These are phyloP conservation scores for Chlorociboria aeruginascens DNA, from an alignment of 495 filamentous ascomycete species.

Conservation along the genomic window DNA sequence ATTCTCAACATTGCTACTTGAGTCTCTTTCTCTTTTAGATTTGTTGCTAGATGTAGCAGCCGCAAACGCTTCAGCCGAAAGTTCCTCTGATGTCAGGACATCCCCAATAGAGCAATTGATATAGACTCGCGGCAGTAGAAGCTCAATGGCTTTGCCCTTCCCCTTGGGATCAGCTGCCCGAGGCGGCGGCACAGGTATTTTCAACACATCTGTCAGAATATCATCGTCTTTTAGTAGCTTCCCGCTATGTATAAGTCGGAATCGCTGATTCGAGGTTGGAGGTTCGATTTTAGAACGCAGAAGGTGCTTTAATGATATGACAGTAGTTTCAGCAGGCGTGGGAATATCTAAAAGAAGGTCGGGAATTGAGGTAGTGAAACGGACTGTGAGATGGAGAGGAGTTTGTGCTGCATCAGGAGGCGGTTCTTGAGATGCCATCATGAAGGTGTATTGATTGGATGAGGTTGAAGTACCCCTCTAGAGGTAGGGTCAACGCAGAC, in stretches of 20 bases:
- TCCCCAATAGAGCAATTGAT: constrained; percentile 85
- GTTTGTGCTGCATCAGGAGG: background rate
- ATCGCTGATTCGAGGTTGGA: constrained; percentile 39
- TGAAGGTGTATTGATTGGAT: background rate
- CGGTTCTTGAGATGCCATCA: background rate
- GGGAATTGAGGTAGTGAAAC: constrained; percentile 74
- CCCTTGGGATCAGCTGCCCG: constrained; percentile 25
- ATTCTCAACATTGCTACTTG: constrained; percentile 9
- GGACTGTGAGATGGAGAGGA: constrained; percentile 54
- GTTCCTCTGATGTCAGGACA: constrained; percentile 51
- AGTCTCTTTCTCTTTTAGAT: constrained; percentile 3
- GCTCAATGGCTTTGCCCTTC: constrained; percentile 45
- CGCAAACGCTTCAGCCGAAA: constrained; percentile 50
- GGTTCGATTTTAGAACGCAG: constrained; percentile 63
- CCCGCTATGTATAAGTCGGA: constrained; percentile 81
- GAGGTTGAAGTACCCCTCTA: background rate
- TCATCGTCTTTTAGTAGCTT: constrained; percentile 64
- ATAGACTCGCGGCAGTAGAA: constrained; percentile 45
- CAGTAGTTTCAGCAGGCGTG: constrained; percentile 52
- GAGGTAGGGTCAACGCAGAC: background rate
- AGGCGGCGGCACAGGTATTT: constrained; percentile 42
- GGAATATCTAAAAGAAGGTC: constrained; percentile 72
- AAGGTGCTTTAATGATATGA: constrained; percentile 63
- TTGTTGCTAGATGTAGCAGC: constrained; percentile 9
- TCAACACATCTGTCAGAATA: constrained; percentile 52